A percentile compares a stretch with the other conserved stretches of the same genome.
Conservation (phyloP, 331 rosid species). For the Malus hybrid region DNA sequence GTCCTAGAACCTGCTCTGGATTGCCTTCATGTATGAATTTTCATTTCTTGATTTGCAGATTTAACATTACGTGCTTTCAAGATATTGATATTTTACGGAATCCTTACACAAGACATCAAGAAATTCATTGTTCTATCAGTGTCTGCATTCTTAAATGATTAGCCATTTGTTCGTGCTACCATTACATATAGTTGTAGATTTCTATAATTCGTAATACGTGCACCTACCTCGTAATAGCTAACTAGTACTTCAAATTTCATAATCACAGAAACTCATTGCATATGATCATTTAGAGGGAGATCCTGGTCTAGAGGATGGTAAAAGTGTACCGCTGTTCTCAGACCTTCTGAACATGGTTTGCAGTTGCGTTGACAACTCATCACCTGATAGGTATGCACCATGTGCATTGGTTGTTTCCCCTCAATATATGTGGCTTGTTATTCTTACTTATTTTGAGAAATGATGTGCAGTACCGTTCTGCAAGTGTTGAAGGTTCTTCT, state of each 20-base stretch:
- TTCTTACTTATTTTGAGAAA: conserved; percentile 25
- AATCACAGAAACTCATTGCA: conserved; percentile 91
- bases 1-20: conserved; percentile 86
- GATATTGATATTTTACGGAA: not conserved
- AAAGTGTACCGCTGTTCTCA: conserved; percentile 60
- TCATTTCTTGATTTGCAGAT: not conserved
- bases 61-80: not conserved
- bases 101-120: not conserved
- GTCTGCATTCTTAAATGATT: not conserved
- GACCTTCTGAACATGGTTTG: conserved; percentile 88
- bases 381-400: conserved; percentile 81
- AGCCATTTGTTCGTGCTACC: not conserved
- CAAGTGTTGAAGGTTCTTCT: conserved; percentile 99
- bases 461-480: conserved; percentile 76
- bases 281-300: conserved; percentile 99
- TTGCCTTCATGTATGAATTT: conserved; percentile 82
- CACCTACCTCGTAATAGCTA: not conserved
- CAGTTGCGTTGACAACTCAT: conserved; percentile 79
- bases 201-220: conserved; percentile 1
- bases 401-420: conserved; percentile 1
- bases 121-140: not conserved
- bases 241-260: conserved; percentile 21
- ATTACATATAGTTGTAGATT: not conserved
- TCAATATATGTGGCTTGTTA: conserved; percentile 21
- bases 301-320: conserved; percentile 92